Evolutionary conservation across 2,329 filamentous ascomycete species (phyloP).

Genomic region (Pleomassaria siparia): DNA sequence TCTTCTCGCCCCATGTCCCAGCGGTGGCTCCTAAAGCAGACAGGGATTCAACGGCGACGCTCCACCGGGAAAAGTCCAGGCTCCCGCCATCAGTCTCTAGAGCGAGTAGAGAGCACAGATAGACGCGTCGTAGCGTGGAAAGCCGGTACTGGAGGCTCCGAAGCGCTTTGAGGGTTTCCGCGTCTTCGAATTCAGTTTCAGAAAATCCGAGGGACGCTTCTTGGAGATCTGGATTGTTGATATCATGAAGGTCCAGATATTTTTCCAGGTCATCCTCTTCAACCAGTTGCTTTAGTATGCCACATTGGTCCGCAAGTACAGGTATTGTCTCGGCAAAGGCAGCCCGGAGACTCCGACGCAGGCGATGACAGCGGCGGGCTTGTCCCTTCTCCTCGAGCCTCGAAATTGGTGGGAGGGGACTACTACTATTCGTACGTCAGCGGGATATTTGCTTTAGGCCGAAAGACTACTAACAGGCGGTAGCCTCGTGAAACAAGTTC

Average conservation of each 20-base stretch:
- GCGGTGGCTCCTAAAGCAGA: constrained; percentile 64
- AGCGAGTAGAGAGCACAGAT: constrained; percentile 85
- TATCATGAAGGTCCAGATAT: constrained; percentile 73
- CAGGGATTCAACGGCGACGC: constrained; percentile 74
- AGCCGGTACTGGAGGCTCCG: constrained; percentile 68
- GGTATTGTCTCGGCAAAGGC: constrained; percentile 71
- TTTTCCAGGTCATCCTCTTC: constrained; percentile 83
- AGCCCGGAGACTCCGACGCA: constrained; percentile 74
- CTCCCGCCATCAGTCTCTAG: constrained; percentile 79
- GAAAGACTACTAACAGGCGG: constrained; percentile 62
- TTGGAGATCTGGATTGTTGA: constrained; percentile 49
- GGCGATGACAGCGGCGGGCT: constrained; percentile 73
- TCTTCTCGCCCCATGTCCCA: constrained; percentile 61
- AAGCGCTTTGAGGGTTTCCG: constrained; percentile 75
- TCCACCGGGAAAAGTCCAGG: constrained; percentile 77
- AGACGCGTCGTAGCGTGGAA: constrained; percentile 77
- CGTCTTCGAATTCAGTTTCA: constrained; percentile 70
- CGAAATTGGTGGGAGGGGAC: constrained; percentile 87
- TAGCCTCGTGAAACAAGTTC: constrained; percentile 92
- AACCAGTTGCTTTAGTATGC: constrained; percentile 69
- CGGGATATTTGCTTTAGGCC: constrained; percentile 15
- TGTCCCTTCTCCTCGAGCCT: constrained; percentile 83
- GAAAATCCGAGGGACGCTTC: constrained; percentile 57
- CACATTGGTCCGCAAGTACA: constrained; percentile 70
- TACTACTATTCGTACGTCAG: constrained; percentile 62